A percentile compares a stretch with the other conserved stretches of the same genome.
These are phyloP conservation scores for Glonium stellatum DNA, from an alignment of 495 filamentous ascomycete genomes.

Conservation along the genomic window DNA sequence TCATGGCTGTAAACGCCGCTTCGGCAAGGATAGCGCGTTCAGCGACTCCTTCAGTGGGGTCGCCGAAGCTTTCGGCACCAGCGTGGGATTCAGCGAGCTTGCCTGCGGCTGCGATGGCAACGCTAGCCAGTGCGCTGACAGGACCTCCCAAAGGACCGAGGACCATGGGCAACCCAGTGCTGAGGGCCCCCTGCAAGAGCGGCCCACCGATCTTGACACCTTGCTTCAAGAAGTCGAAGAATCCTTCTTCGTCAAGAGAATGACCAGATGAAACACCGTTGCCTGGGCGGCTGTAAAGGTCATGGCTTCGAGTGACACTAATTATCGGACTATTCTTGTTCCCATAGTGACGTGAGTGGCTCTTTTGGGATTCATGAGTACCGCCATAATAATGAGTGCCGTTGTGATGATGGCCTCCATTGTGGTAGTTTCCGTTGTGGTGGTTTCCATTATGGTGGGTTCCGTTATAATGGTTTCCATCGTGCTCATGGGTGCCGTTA, in stretches of 20 bases:
- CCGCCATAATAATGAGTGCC: not conserved
- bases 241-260: slow-evolving; percentile 9
- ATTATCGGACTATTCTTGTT: not conserved
- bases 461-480: not conserved
- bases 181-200: not conserved
- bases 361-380: not conserved
- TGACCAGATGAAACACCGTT: not conserved
- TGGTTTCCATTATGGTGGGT: not conserved
- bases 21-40: slow-evolving; percentile 38
- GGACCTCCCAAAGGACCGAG: not conserved
- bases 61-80: slow-evolving; percentile 1
- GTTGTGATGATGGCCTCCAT: not conserved
- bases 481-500: not conserved
- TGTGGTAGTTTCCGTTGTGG: not conserved
- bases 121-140: not conserved
- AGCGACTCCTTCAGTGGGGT: slow-evolving; percentile 18
- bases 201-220: slow-evolving; percentile 5
- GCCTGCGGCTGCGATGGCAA: not conserved
- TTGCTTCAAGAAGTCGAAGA: slow-evolving; percentile 7
- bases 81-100: slow-evolving; percentile 3
- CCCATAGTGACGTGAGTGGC: not conserved
- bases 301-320: not conserved
- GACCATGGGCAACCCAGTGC: not conserved
- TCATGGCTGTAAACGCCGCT: slow-evolving; percentile 27
- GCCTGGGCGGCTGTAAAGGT: not conserved